Conservation (phyloP, 2,329 filamentous ascomycete species). For the Pseudogymnoascus sp. region DNA sequence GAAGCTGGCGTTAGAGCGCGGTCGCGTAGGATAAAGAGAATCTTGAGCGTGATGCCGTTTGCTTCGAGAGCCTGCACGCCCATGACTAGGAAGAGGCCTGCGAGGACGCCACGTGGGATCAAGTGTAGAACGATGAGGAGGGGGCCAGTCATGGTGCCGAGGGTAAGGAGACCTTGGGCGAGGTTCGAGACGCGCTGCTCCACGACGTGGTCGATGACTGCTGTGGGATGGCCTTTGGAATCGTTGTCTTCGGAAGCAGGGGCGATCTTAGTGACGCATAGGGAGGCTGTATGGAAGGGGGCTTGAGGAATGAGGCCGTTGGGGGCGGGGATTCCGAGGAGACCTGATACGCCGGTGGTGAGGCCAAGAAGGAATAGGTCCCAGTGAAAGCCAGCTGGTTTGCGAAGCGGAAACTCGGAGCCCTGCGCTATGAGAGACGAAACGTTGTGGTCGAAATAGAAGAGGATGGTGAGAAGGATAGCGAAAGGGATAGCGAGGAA, state of each 20-base stretch:
- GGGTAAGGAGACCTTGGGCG: slow-evolving; percentile 66
- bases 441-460: slow-evolving; percentile 87
- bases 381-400: slow-evolving; percentile 81
- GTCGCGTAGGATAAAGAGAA: slow-evolving; percentile 63
- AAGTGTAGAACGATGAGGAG: slow-evolving; percentile 66
- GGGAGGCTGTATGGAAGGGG: slow-evolving; percentile 70
- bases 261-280: slow-evolving; percentile 59
- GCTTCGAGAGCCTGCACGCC: slow-evolving; percentile 67
- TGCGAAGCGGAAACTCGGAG: slow-evolving; percentile 71
- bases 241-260: slow-evolving; percentile 41
- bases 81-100: slow-evolving; percentile 80
- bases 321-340: slow-evolving; percentile 71
- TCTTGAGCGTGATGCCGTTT: slow-evolving; percentile 70
- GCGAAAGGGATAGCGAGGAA: slow-evolving; percentile 87
- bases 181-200: slow-evolving; percentile 76
- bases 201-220: slow-evolving; percentile 54
- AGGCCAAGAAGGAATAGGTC: slow-evolving; percentile 73
- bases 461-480: slow-evolving; percentile 70
- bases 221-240: slow-evolving; percentile 50
- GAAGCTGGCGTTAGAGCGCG: slow-evolving; percentile 47
- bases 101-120: slow-evolving; percentile 71
- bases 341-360: slow-evolving; percentile 66
- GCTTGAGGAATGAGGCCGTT: slow-evolving; percentile 80
- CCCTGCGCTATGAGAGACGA: slow-evolving; percentile 77
- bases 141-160: slow-evolving; percentile 71